Conservation (phyloP, 352 stramenopile genomes). For the Phytopythium chamaehyphon region DNA sequence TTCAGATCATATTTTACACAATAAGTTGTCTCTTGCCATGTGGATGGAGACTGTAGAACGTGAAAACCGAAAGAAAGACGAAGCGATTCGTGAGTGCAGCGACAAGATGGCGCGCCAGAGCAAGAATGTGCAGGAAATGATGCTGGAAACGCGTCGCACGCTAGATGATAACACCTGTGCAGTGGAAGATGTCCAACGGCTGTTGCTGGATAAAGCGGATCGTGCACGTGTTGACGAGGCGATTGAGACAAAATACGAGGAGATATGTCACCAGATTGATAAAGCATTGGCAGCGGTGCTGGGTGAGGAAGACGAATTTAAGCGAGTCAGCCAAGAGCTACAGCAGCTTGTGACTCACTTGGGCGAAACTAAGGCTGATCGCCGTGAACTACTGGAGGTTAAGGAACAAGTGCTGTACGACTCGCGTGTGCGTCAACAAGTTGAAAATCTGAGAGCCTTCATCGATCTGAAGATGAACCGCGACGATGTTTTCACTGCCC, state of each 20-base stretch:
- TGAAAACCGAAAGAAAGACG: constrained; percentile 65
- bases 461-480: constrained; percentile 90
- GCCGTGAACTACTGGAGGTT: constrained; percentile 80
- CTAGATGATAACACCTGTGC: constrained; percentile 84
- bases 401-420: constrained; percentile 87
- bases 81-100: constrained; percentile 71
- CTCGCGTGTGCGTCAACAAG: constrained; percentile 78
- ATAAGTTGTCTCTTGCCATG: constrained; percentile 69
- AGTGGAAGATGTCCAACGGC: constrained; percentile 75
- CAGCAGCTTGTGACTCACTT: constrained; percentile 80
- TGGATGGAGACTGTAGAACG: constrained; percentile 78
- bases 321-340: constrained; percentile 76
- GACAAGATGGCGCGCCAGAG: constrained; percentile 83
- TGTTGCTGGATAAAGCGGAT: constrained; percentile 78
- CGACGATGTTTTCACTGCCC: constrained; percentile 76
- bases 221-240: constrained; percentile 82
- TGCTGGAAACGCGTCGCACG: constrained; percentile 74
- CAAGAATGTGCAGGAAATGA: constrained; percentile 83
- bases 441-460: constrained; percentile 82
- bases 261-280: constrained; percentile 91
- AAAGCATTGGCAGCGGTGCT: constrained; percentile 82
- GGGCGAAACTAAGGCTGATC: constrained; percentile 79
- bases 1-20: constrained; percentile 77
- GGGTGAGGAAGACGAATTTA: constrained; percentile 87
- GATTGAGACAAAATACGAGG: constrained; percentile 89